Evolutionary conservation across 2,329 filamentous ascomycete species (phyloP).

Genomic region (Aspergillus unguis): DNA sequence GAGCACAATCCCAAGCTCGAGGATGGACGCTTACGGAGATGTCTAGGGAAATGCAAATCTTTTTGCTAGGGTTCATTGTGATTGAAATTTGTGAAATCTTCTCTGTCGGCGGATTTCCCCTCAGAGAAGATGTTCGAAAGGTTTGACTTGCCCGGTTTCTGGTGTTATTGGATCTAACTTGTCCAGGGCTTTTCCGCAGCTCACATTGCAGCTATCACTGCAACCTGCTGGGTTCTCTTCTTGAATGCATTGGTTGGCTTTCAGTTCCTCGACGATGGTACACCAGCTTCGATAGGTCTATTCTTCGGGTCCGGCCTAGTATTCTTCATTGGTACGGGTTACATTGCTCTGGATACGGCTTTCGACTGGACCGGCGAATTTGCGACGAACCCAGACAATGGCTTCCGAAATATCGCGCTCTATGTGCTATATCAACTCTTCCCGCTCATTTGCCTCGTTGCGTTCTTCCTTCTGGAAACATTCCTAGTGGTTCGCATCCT

Average conservation of each 20-base stretch:
- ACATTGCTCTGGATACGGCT: constrained; percentile 91
- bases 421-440: constrained; percentile 92
- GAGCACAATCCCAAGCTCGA: constrained; percentile 17
- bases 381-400: constrained; percentile 53
- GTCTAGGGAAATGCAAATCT: constrained; percentile 89
- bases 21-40: constrained; percentile 13
- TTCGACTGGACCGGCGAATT: constrained; percentile 81
- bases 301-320: constrained; percentile 66
- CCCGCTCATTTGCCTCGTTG: constrained; percentile 82
- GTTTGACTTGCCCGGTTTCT: constrained; percentile 49
- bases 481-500: constrained; percentile 81
- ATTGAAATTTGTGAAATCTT: constrained; percentile 96
- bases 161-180: constrained; percentile 9
- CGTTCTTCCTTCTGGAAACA: constrained; percentile 79
- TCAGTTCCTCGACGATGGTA: constrained; percentile 91
- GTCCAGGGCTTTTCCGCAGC: constrained; percentile 78
- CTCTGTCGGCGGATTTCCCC: constrained; percentile 83
- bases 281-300: constrained; percentile 73
- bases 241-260: constrained; percentile 90
- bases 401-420: constrained; percentile 73
- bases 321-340: constrained; percentile 86
- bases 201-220: constrained; percentile 84
- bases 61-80: constrained; percentile 79
- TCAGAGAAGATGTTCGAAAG: constrained; percentile 64
- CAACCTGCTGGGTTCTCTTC: constrained; percentile 85